Evolutionary conservation across 2,329 filamentous ascomycete species (phyloP), one percentile per base, ranked within the genome.

Genomic region (Xylariaceae sp.): DNA sequence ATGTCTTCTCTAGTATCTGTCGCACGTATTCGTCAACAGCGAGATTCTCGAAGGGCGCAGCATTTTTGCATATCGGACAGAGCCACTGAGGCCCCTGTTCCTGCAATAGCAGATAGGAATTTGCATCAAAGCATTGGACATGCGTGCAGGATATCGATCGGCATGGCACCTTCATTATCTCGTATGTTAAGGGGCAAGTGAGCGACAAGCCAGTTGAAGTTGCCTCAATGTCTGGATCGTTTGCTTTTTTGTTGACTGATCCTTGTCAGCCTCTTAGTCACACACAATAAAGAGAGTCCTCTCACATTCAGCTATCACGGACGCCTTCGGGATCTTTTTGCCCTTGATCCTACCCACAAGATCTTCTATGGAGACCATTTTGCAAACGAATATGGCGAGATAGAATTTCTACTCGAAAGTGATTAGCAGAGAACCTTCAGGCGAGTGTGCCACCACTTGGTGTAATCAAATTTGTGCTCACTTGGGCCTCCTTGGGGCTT

Each of bases 71-170:
- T 17, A 96, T 84, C 1, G 93, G 93, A 57, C 93, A 98, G n/a
- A 82, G 74, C 93, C 93, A 98, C 15, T 93, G 94, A 0, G 93
- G 93, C 0, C 89, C 91, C 68, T 98, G 93, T 61, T 97, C 89
- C 61, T 97, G 91, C 19, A 98, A 69, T 55, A 95, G 88, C 16
- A 98, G 74, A 60, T 96, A 98, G 2, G 89, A 94, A 3, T 81
- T 84, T 3, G 87, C 91, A 62, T 98, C 93, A 54, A 97, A 98
- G 61, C 93, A 98, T 60, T 95, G 89, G 19, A 93, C 87, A 62
- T 98, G 93, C 3, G 79, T 84, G 67, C 93, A 98, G 26, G 82
- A 67, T 3, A 81, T 74, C 3, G 87, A 87, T 26, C 93, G 83
- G 53, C 89, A 89, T 1, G 93, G 93, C 13, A 87, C 73, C 8